Evolutionary conservation across 2,329 filamentous ascomycete species (phyloP), one percentile per base, ranked within the genome.

Genomic region (Dactylellina cionopaga): DNA sequence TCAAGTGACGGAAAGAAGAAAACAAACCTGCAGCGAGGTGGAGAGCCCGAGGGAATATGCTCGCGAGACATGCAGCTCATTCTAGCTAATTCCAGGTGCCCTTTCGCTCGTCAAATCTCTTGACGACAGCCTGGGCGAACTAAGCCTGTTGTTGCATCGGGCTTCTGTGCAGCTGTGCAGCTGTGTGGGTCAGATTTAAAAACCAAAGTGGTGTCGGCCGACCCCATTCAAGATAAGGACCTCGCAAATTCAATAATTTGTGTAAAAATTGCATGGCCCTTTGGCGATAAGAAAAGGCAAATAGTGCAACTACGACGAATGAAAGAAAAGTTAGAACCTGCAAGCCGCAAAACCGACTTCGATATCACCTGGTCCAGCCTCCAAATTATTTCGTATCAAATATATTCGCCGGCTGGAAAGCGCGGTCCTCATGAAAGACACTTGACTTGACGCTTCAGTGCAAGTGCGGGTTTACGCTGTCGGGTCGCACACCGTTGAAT

Each of bases 231-330:
- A 64, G 58, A 71, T 71, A 64, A 64, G 58, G 10, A 44, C 13
- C 51, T 46, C 22, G 27, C 27, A 37, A 66, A 70, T 70, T 70
- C 56, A 70, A 70, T 70, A 54, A 49, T 35, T 29, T 46, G n/a
- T n/a, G n/a, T n/a, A n/a, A n/a, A n/a, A n/a, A n/a, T n/a, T n/a
- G n/a, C n/a, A n/a, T n/a, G n/a, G n/a, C n/a, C n/a, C n/a, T n/a
- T n/a, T n/a, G 35, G 56, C 31, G 52, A 66, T 66, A 66, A 66
- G 62, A 55, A 55, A 55, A 54, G 24, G 17, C 29, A 47, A 47
- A 54, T 9, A 55, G 25, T 10, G 6, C 19, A 37, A 52, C 4
- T n/a, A 37, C 22, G 31, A 37, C 13, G 25, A 22, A 33, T 37
- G 27, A 24, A 17, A 41, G 19, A 29, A 41, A n/a, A 11, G 19